Percentiles rank a stretch among this genome's conserved stretches.
Conservation (phyloP, 257 asterid genomes). For the Prunella vulgaris region DNA sequence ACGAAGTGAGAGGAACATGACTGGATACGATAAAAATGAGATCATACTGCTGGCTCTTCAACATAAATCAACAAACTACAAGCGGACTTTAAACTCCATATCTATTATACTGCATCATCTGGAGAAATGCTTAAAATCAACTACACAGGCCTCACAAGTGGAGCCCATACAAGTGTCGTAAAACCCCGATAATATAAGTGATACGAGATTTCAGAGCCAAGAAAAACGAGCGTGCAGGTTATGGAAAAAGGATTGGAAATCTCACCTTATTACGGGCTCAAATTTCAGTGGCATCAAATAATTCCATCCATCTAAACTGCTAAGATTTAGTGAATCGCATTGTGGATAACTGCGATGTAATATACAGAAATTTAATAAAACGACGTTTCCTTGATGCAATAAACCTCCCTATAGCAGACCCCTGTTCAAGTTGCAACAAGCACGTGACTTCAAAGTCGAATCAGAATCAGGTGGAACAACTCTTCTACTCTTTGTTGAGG, state of each 20-base stretch:
- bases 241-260: not conserved
- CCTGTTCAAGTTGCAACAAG: slow-evolving; percentile 20
- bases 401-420: slow-evolving; percentile 13
- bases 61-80: not conserved
- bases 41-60: too few relatives aligned
- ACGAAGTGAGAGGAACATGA: too few relatives aligned
- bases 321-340: slow-evolving; percentile 20
- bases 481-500: slow-evolving; percentile 1
- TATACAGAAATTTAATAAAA: slow-evolving; percentile 23
- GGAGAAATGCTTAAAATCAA: not conserved
- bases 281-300: slow-evolving; percentile 11
- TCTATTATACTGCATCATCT: not conserved
- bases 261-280: slow-evolving; percentile 22
- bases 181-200: not conserved
- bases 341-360: slow-evolving; percentile 18
- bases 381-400: slow-evolving; percentile 14
- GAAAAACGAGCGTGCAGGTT: not conserved
- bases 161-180: not conserved
- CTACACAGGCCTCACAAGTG: not conserved
- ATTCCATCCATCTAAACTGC: slow-evolving; percentile 23
- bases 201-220: not conserved
- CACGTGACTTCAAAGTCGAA: not conserved
- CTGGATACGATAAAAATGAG: not conserved
- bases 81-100: not conserved
- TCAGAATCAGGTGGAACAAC: slow-evolving; percentile 12